phyloP scores from a whole-genome alignment of 306 rosid species.

The Sindora glabra region DNA sequence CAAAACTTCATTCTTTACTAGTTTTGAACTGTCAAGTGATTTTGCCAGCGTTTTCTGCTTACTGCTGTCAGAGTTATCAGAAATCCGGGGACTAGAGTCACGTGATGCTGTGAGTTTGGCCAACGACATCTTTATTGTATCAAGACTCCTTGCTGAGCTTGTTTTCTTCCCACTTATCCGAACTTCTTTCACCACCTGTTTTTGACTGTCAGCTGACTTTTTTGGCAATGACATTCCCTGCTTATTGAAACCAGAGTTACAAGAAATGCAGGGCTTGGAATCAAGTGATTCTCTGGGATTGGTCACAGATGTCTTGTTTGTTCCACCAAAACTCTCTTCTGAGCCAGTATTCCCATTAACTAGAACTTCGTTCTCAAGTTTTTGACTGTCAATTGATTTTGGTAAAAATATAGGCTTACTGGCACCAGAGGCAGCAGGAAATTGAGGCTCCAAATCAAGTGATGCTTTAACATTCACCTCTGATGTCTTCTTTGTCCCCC shows the following conservation, averaged over 20 bases:
- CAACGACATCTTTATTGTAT: conserved; percentile 16
- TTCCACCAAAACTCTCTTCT: conserved; percentile 4
- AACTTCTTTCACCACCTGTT: background rate
- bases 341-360: too few relatives aligned
- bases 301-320: conserved; percentile 16
- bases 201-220: conserved; percentile 16
- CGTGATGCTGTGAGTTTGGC: conserved; percentile 20
- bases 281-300: conserved; percentile 10
- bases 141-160: background rate
- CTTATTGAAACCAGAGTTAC: background rate
- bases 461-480: conserved; percentile 17
- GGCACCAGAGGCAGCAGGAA: background rate
- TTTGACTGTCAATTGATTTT: conserved; percentile 15
- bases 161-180: background rate
- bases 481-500: conserved; percentile 17
- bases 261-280: background rate
- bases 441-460: conserved; percentile 18
- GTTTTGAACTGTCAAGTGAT: conserved; percentile 26
- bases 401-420: background rate
- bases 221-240: background rate
- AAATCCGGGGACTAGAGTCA: conserved; percentile 10
- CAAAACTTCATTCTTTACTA: conserved; percentile 12
- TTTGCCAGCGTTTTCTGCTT: conserved; percentile 9
- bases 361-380: background rate
- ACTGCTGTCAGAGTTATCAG: conserved; percentile 6